Evolutionary conservation across 2,329 filamentous ascomycete genomes (phyloP), one percentile per base, ranked within the genome.

Genomic region (Penicillium sumatraense): DNA sequence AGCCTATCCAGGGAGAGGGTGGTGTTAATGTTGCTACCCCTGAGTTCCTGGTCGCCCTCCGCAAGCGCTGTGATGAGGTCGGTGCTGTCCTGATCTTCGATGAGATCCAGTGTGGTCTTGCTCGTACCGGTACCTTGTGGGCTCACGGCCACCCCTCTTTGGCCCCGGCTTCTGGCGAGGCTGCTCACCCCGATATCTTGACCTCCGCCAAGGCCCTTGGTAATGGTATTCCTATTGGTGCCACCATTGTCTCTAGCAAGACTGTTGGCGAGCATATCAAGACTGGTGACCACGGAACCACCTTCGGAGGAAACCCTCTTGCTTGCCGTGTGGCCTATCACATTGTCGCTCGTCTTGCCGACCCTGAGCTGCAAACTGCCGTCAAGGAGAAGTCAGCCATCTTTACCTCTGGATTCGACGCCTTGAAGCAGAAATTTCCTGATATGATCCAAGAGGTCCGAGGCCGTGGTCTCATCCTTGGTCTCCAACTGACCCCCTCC

Each of bases 1-100:
- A 99, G 81, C 95, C 95, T 8, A 96, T 99, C 58, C 95, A 99
- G 77, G 95, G 95, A 55, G 95, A 99, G 78, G 95, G 95, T 14
- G 95, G 95, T 62, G 89, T 99, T 49, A 89, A 93, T 65, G 86
- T 90, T 10, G 95, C 91, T 3, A 88, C 84, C 0, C 86, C 89
- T 3, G 90, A 91, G 62, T 99, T 98, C 75, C 82, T 99, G 21
- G 74, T 86, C 21, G 89, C 91, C 1, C 83, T 99, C n/a, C 91
- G 91, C 55, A 84, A 84, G 70, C 86, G 93, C 56, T 97, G 93
- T 75, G 88, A 87, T 53, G 88, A 91, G 65, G 91, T 97, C 27
- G 91, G 91, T 49, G 93, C 93, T 1, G 86, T 98, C 3, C 80
- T 99, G 54, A 89, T 97, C 70, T 93, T 95, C 74, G 95, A 99